Conservation (phyloP, 2,329 filamentous ascomycete species). For the Monilinia fructigena region DNA sequence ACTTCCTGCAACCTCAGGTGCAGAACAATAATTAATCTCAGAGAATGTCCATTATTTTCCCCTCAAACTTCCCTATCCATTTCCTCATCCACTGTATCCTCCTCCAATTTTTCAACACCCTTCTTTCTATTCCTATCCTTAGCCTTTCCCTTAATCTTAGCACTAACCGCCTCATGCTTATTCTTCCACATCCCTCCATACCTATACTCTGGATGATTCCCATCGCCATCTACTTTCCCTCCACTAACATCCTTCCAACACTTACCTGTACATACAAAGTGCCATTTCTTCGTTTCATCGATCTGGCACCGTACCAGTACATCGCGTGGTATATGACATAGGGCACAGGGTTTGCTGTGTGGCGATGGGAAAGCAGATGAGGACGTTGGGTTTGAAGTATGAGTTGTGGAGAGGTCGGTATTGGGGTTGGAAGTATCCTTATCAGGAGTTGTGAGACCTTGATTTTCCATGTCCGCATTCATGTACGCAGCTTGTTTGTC, state of each 20-base stretch:
- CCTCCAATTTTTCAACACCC: background rate
- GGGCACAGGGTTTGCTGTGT: conserved; percentile 26
- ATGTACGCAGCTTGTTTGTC: background rate
- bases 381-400: background rate
- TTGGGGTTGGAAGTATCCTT: background rate
- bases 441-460: background rate
- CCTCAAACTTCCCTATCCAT: background rate
- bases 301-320: conserved; percentile 29
- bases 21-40: background rate
- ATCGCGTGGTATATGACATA: conserved; percentile 25
- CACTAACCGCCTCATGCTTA: conserved; percentile 29
- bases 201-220: conserved; percentile 18
- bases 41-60: background rate
- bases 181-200: conserved; percentile 32
- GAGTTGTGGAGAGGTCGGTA: background rate
- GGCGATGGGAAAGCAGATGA: conserved; percentile 1
- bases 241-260: conserved; percentile 17
- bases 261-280: conserved; percentile 27
- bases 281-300: conserved; percentile 26
- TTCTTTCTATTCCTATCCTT: conserved; percentile 22
- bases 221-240: conserved; percentile 24
- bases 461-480: background rate
- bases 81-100: background rate
- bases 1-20: too few species aligned
- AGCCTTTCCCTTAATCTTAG: conserved; percentile 30